A percentile compares a stretch with the other conserved stretches of the same genome.
Evolutionary conservation across 371 early-diverging fungal genomes (phyloP).

Genomic region (Dichotomocladium elegans): DNA sequence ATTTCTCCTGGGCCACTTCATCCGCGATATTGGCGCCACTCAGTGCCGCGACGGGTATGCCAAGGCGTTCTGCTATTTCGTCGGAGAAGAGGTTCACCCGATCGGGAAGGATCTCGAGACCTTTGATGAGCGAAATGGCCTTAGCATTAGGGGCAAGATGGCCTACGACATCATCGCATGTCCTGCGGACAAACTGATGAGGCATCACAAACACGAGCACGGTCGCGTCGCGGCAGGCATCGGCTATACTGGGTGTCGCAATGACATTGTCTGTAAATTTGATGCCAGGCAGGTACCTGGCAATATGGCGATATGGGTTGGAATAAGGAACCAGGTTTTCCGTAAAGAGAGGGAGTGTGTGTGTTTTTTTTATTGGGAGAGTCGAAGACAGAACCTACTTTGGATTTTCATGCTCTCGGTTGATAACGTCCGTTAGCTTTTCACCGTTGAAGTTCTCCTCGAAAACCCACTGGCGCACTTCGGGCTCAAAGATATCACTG

Average conservation of each 20-base stretch:
- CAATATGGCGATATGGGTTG: background rate
- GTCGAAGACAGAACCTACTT: too few relatives aligned
- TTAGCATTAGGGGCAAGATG: constrained; percentile 64
- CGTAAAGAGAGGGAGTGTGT: background rate
- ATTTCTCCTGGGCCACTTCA: constrained; percentile 93
- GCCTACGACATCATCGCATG: constrained; percentile 71
- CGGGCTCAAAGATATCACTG: constrained; percentile 62
- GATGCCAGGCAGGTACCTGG: constrained; percentile 87
- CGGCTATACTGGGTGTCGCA: constrained; percentile 79
- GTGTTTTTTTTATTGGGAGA: too few relatives aligned
- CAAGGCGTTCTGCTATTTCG: constrained; percentile 76
- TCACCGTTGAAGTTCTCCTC: constrained; percentile 83
- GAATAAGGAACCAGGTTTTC: background rate
- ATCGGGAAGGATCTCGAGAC: constrained; percentile 75
- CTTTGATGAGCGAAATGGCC: constrained; percentile 96
- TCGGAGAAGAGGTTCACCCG: constrained; percentile 86
- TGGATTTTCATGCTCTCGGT: constrained; percentile 90
- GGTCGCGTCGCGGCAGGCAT: constrained; percentile 79
- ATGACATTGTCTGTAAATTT: constrained; percentile 83
- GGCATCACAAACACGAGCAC: constrained; percentile 95
- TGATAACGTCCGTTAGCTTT: constrained; percentile 92
- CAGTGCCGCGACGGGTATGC: constrained; percentile 77
- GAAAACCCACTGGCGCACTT: constrained; percentile 95
- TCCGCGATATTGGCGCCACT: constrained; percentile 99
- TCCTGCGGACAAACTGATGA: constrained; percentile 92